Base-by-base conservation (phyloP, 2,329 filamentous ascomycete species). In the Epichloe glyceriae region DNA sequence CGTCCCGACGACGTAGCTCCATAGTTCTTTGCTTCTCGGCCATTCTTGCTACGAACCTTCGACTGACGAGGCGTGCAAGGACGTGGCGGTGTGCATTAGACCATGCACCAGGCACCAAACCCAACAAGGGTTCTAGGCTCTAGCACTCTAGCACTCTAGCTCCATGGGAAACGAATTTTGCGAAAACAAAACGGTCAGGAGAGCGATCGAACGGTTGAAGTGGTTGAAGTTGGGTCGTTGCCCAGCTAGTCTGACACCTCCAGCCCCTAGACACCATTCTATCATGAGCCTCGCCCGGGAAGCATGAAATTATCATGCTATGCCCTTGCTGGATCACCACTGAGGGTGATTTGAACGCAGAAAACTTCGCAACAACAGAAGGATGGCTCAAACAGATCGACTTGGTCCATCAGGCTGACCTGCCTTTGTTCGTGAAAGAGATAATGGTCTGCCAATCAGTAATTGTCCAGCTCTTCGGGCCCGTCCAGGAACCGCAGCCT, bases 401-500 rank as follows among this genome's bases (percentile, higher is more conserved):
- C 26, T 35, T 14, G 12, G 47, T 11, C 19, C 15, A 33, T 22
- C 37, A 45, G 46, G 40, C 46, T 46, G 37, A 41, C 46, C 22
- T 51, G 42, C 46, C 3, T 45, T 41, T 30, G 8, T 33, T 48
- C 15, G 35, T 34, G 15, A 15, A 17, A 35, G n/a, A 14, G 12
- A 19, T 11, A 7, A 12, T 26, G 4, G 40, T 14, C 11, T 49
- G 47, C 46, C 46, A 52, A 43, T 49, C 46, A 49, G 19, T 33
- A 22, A 8, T 15, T 45, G 19, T 22, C 47, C 51, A 49, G 46
- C 11, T 33, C 43, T 35, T 46, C 34, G 38, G 47, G 20, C 17
- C 34, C 40, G 47, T 35, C 42, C 51, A 52, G 51, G 50, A 52
- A 52, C 50, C 50, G 37, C 45, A 46, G 50, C 50, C 50, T 47